These are phyloP conservation scores for Schwanniomyces polymorphus DNA, from an alignment of 805 yeast genomes.

Conservation along the genomic window DNA sequence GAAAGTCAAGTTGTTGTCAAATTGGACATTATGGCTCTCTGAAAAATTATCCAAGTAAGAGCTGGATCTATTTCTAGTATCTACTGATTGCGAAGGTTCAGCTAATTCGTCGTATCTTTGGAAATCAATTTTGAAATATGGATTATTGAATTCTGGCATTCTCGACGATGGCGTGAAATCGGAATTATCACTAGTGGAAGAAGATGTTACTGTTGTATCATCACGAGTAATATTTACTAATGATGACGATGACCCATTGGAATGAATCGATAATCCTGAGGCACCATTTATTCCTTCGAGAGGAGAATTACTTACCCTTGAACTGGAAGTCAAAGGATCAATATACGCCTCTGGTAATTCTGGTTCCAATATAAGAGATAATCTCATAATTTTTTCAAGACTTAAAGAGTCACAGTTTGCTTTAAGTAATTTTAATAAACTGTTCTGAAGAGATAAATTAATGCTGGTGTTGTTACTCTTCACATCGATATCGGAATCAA, in stretches of 20 bases:
- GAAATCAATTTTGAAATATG: conserved; percentile 32
- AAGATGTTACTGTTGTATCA: background rate
- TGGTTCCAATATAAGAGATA: conserved; percentile 67
- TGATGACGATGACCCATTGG: conserved; percentile 21
- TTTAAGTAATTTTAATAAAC: conserved; percentile 47
- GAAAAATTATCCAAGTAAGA: conserved; percentile 14
- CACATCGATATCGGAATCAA: background rate
- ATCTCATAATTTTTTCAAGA: conserved; percentile 56
- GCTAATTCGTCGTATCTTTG: conserved; percentile 34
- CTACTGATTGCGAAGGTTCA: background rate
- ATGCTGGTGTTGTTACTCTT: conserved; percentile 3
- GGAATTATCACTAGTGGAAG: background rate
- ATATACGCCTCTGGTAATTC: conserved; percentile 44
- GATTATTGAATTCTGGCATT: conserved; percentile 36
- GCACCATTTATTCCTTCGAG: conserved; percentile 5
- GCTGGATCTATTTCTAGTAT: background rate
- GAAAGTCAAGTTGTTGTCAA: conserved; percentile 33
- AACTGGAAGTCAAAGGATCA: conserved; percentile 7
- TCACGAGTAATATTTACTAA: conserved; percentile 2
- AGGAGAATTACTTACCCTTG: conserved; percentile 2
- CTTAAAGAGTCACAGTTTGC: conserved; percentile 44
- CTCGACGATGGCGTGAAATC: conserved; percentile 18
- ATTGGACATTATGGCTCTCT: conserved; percentile 22
- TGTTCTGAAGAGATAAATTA: conserved; percentile 28
- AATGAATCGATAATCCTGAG: conserved; percentile 23